Evolutionary conservation across 2,329 filamentous ascomycete species (phyloP).

Genomic region (Pseudopyrenochaeta lycopersici): DNA sequence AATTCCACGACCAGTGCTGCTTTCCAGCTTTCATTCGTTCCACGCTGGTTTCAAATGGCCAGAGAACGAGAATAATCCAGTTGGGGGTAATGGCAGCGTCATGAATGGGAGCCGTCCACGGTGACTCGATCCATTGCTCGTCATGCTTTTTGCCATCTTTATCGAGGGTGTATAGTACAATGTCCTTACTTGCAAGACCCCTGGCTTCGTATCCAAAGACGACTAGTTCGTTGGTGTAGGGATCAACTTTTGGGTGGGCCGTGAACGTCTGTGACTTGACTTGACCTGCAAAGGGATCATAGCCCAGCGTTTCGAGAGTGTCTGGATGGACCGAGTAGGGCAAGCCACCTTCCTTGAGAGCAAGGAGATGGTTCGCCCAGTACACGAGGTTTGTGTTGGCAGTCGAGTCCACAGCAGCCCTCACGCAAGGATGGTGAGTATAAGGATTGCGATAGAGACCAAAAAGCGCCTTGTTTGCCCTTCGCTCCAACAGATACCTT

Average conservation of each 20-base stretch:
- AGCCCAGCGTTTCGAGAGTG: slow-evolving; percentile 20
- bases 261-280: slow-evolving; percentile 21
- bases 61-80: slow-evolving; percentile 38
- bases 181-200: slow-evolving; percentile 30
- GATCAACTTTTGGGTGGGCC: slow-evolving; percentile 30
- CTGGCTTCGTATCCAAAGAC: slow-evolving; percentile 46
- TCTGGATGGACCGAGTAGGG: slow-evolving; percentile 21
- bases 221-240: slow-evolving; percentile 25
- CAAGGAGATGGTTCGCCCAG: slow-evolving; percentile 8
- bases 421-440: slow-evolving; percentile 37
- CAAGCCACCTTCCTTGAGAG: slow-evolving; percentile 9
- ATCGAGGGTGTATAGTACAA: slow-evolving; percentile 44
- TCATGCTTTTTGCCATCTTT: slow-evolving; percentile 29
- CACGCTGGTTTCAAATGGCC: slow-evolving; percentile 36
- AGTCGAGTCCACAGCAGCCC: slow-evolving; percentile 21
- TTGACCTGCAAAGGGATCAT: slow-evolving; percentile 15
- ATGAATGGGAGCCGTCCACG: slow-evolving; percentile 39
- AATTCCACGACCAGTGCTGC: slow-evolving; percentile 42
- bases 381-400: slow-evolving; percentile 17
- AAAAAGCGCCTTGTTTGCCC: slow-evolving; percentile 14
- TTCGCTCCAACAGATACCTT: slow-evolving; percentile 33
- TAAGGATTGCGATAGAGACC: slow-evolving; percentile 17
- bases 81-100: slow-evolving; percentile 42
- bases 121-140: slow-evolving; percentile 48
- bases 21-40: slow-evolving; percentile 38